Base-by-base conservation (phyloP, 1,139 yeast genomes). In the Lodderomyces margitis region DNA sequence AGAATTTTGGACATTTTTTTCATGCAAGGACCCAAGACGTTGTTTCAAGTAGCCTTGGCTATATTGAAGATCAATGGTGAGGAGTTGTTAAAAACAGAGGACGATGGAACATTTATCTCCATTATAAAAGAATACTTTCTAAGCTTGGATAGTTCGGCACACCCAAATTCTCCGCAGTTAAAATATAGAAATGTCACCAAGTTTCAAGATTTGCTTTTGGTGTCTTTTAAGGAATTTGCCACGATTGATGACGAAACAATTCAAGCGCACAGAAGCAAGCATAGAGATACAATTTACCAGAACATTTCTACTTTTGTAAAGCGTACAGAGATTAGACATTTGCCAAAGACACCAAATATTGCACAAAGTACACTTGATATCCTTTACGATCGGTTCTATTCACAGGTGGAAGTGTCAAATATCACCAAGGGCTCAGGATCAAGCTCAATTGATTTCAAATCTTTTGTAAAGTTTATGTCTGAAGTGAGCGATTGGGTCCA, bases 31-130 rank as follows among this genome's bases (percentile, higher is more conserved):
- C 83, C 96, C 5, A 83, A 82, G 48, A 84, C 95, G 0, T 66
- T 94, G 27, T 94, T 94, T 61, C 98, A 94, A 62, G 94, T 92
- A 10, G 96, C 96, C 0, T 66, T 94, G 48, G 98, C 97, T 0
- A 80, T 92, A 21, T 64, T 94, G 42, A 80, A 91, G 49, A 72
- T 91, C 34, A 91, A 91, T 55, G 96, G 96, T 1, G 97, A 89
- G 49, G 85, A 80, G 47, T 68, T 94, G 17, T 62, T 94, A 38
- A 72, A 78, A 45, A 82, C 91, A 7, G 87, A 82, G 49, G 99
- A 94, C 62, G 98, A 94, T 58, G 98, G 98, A 2, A 80, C 84
- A 49, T 89, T 94, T 51, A 87, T 94, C 36, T 84, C 87, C 5
- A 79, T 91, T 21, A 74, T 94, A 47, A 92, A 92, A 56, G 80